Base-by-base conservation (phyloP, 1,284 basidiomycete species). In the Pseudozyma pruni region DNA sequence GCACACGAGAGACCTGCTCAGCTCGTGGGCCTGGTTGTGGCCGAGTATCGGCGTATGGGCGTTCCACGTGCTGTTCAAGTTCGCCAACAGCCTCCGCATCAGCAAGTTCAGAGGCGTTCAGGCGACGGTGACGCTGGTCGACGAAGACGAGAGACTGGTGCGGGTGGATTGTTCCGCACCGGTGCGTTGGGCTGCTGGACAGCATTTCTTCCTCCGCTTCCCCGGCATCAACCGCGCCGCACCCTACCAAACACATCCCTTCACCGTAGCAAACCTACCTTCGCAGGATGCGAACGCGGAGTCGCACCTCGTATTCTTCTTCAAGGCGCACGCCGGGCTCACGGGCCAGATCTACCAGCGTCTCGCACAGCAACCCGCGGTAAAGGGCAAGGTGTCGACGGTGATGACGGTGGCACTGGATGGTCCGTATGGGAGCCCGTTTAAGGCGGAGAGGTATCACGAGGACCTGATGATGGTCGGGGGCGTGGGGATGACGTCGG, bases 191-290 rank as follows among this genome's bases (percentile, higher is more conserved):
- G 27, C 23, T 16, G 50, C 76, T 0, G 79, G 77, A 1, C 76
- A 79, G 37, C 76, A 80, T 41, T 68, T 81, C 34, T 80, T 72
- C 46, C 19, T 81, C 14, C 72, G 76, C 32, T 78, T 81, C 39
- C 78, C 79, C 0, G 51, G 57, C 0, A 19, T 79, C 37, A 63
- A 56, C 48, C 29, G 38, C 11, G 25, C 54, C 3, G 49, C 56
- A 7, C 70, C 73, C 4, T 53, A 62, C 50, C 66, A 74, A 17
- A 59, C 56, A 4, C 79, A 81, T 42, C 79, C 79, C 0, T 81
- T 80, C 27, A 81, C 79, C 14, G 64, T 78, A 17, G 49, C 69
- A 5, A 78, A 75, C n/a, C 48, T 80, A 2, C 50, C 78, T 8
- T 52, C 61, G 8, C 56, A 58, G 7, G 37, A 64, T 17, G 29